Conservation (phyloP, 306 rosid species). For the Rosa chinensis region DNA sequence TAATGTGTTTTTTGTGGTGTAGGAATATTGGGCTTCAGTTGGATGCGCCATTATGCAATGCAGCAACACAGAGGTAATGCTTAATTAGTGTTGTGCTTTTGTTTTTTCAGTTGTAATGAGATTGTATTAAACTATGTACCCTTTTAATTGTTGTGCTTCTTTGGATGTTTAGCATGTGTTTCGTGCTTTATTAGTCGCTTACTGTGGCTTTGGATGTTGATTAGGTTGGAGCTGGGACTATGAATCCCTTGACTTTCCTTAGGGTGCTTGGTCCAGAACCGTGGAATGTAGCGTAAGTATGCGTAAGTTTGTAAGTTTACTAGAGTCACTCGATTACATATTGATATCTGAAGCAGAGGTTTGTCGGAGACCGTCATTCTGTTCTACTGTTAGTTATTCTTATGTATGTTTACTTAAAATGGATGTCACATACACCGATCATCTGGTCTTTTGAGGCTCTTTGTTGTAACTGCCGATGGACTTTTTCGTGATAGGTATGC, state of each 20-base stretch:
- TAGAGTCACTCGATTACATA: not conserved
- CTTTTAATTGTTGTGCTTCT: not conserved
- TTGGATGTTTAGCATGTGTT: not conserved
- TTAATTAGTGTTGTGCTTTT: not conserved
- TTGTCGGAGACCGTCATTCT: not conserved
- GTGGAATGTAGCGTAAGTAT: conserved; percentile 99
- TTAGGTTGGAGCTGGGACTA: conserved; percentile 99
- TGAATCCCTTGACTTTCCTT: conserved; percentile 95
- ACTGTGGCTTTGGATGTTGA: conserved; percentile 27
- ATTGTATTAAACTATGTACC: not conserved
- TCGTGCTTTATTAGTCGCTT: not conserved
- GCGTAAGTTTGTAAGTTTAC: conserved; percentile 41
- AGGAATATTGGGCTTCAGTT: conserved; percentile 98
- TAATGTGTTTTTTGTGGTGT: conserved; percentile 19
- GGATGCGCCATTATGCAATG: conserved; percentile 99
- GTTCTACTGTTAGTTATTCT: not conserved
- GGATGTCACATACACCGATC: not conserved
- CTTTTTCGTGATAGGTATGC: conserved; percentile 60
- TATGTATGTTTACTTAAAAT: not conserved
- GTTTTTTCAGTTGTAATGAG: not conserved
- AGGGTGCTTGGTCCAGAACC: conserved; percentile 99
- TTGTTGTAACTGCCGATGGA: conserved; percentile 24
- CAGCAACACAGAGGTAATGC: conserved; percentile 90
- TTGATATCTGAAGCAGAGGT: not conserved
- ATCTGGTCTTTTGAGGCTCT: conserved; percentile 24